phyloP scores from a whole-genome alignment of 305 asterid genomes.

The Solanum hybrid region DNA sequence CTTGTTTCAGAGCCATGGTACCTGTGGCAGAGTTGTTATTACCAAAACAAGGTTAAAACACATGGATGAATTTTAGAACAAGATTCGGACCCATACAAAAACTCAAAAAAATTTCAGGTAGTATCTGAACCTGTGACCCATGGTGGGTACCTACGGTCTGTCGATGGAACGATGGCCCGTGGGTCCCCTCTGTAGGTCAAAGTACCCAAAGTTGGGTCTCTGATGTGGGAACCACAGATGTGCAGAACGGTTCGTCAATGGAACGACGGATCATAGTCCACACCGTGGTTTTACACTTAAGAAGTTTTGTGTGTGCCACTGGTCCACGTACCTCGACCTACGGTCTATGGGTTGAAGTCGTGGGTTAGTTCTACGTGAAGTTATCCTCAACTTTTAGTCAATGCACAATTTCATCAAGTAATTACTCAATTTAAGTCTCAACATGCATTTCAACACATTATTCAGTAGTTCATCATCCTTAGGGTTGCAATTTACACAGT shows the following conservation, averaged over 20 bases:
- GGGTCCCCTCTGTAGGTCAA: background rate
- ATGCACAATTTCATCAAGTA: background rate
- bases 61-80: background rate
- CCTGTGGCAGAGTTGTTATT: background rate
- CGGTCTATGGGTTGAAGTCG: background rate
- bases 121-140: no score
- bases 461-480: background rate
- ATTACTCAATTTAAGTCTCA: background rate
- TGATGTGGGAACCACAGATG: background rate
- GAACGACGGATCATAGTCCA: background rate
- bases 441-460: background rate
- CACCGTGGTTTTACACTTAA: background rate
- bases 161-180: background rate
- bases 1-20: background rate
- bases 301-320: background rate
- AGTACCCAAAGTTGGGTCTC: background rate
- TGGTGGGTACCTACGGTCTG: background rate
- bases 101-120: no score
- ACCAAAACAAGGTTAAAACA: background rate
- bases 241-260: background rate
- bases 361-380: background rate
- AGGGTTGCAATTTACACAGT: background rate
- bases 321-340: background rate
- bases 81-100: background rate
- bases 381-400: background rate